Conservation (phyloP, 2,329 filamentous ascomycete species). For the Graphilbum ipis-grandicollis region DNA sequence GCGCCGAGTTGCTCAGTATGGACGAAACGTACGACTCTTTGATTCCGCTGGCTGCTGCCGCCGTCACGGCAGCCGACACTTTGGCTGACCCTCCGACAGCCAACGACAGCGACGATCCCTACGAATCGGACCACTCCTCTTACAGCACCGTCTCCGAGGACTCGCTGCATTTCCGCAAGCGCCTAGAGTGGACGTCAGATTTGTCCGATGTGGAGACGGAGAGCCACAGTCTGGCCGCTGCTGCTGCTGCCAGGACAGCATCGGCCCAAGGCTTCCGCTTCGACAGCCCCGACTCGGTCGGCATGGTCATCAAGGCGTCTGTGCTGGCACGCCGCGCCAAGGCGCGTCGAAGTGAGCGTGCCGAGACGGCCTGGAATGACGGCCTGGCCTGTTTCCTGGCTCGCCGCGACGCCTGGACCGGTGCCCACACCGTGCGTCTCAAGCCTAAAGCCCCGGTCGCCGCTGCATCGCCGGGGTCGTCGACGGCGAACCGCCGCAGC, state of each 20-base stretch:
- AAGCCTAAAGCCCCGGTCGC: slow-evolving; percentile 26
- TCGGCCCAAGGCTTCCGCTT: slow-evolving; percentile 26
- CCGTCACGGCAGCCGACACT: too few relatives aligned
- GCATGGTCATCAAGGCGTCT: slow-evolving; percentile 21
- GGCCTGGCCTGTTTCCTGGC: slow-evolving; percentile 67
- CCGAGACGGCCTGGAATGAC: slow-evolving; percentile 61
- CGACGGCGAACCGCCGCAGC: slow-evolving; percentile 28
- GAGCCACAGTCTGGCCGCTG: neutral
- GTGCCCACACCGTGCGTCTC: slow-evolving; percentile 44
- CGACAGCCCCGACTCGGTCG: slow-evolving; percentile 30
- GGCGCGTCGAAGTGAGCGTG: slow-evolving; percentile 37
- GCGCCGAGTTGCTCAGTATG: too few relatives aligned
- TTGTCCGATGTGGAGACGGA: slow-evolving; percentile 29
- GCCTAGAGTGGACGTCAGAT: slow-evolving; percentile 40
- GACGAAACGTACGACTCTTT: too few relatives aligned
- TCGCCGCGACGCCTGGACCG: slow-evolving; percentile 71
- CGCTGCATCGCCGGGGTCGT: slow-evolving; percentile 17
- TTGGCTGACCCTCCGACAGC: too few relatives aligned
- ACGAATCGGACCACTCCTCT: slow-evolving; percentile 23
- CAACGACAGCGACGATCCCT: neutral
- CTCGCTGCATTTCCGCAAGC: slow-evolving; percentile 27
- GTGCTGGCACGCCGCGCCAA: slow-evolving; percentile 33
- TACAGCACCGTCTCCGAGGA: slow-evolving; percentile 43
- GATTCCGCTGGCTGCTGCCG: neutral
- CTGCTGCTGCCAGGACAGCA: neutral